Percentiles rank a stretch among this genome's conserved stretches.
phyloP scores from a whole-genome alignment of 2,329 filamentous ascomycete species.

The Parastagonospora avenae region DNA sequence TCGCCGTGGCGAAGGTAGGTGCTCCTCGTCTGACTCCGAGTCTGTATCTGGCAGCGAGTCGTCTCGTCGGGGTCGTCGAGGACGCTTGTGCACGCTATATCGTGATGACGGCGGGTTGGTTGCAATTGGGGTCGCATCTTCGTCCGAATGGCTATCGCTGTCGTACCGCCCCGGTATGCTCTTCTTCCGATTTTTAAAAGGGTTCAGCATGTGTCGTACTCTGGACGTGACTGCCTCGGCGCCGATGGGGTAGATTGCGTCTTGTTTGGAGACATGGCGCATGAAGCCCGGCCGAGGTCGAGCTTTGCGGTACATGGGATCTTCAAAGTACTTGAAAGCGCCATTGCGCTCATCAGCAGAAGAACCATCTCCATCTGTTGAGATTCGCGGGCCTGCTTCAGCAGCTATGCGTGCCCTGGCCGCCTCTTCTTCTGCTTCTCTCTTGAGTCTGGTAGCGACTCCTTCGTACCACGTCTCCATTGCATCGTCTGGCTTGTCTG shows the following conservation, averaged over 20 bases:
- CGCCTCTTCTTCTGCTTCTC: constrained; percentile 58
- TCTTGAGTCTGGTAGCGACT: constrained; percentile 72
- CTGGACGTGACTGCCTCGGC: constrained; percentile 36
- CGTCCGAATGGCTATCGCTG: constrained; percentile 36
- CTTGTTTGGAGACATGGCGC: constrained; percentile 44
- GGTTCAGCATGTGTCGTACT: constrained; percentile 45
- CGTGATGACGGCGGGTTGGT: constrained; percentile 24
- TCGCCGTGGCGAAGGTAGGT: constrained; percentile 28
- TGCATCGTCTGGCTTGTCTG: constrained; percentile 72
- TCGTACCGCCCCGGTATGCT: constrained; percentile 33
- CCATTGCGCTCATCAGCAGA: constrained; percentile 51
- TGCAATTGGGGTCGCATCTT: constrained; percentile 37
- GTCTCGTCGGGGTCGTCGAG: constrained; percentile 39
- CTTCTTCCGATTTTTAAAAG: constrained; percentile 33
- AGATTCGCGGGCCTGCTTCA: constrained; percentile 33
- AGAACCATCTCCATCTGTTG: constrained; percentile 43
- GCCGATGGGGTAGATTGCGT: constrained; percentile 28
- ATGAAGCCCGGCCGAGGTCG: constrained; percentile 52
- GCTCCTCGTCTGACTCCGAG: constrained; percentile 38
- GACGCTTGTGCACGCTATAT: constrained; percentile 37
- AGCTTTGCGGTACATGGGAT: constrained; percentile 55
- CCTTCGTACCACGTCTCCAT: constrained; percentile 85
- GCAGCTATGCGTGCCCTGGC: constrained; percentile 25
- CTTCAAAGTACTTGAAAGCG: constrained; percentile 55
- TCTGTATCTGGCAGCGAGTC: constrained; percentile 41